Evolutionary conservation across 1,284 basidiomycete species (phyloP).

Genomic region (Malassezia slooffiae): DNA sequence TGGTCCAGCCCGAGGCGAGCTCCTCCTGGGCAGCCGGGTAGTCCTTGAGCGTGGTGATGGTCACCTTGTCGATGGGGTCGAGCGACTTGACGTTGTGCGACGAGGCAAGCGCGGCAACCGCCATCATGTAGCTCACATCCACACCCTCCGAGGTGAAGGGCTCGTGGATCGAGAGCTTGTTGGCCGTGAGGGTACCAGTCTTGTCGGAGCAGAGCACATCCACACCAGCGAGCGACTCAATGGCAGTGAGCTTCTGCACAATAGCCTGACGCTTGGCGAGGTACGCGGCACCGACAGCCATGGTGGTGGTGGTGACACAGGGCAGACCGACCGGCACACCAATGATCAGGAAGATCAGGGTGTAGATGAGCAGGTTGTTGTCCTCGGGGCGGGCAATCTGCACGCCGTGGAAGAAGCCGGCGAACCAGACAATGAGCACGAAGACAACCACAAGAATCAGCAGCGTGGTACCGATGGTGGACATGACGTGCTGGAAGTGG

Average conservation of each 20-base stretch:
- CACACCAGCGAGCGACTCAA: constrained; percentile 55
- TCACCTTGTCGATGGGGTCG: constrained; percentile 56
- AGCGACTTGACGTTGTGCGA: constrained; percentile 54
- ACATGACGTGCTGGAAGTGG: constrained; percentile 53
- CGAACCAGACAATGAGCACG: constrained; percentile 50
- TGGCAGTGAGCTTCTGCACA: constrained; percentile 56
- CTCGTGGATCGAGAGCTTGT: constrained; percentile 55
- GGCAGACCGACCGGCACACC: constrained; percentile 56
- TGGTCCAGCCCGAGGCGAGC: constrained; percentile 52
- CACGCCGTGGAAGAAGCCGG: constrained; percentile 51
- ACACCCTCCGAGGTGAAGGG: constrained; percentile 51
- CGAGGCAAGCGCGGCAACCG: constrained; percentile 53
- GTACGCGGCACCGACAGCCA: constrained; percentile 55
- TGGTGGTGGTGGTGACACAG: constrained; percentile 52
- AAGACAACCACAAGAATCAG: constrained; percentile 53
- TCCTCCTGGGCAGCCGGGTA: constrained; percentile 53
- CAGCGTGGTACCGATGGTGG: constrained; percentile 51
- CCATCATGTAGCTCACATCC: constrained; percentile 51
- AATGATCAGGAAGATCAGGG: constrained; percentile 52
- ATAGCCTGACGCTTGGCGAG: constrained; percentile 54
- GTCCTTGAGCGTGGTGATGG: constrained; percentile 52
- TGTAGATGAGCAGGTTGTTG: constrained; percentile 53
- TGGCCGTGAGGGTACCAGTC: constrained; percentile 55
- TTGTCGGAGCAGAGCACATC: constrained; percentile 56
- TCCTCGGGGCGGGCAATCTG: constrained; percentile 50